Base-by-base conservation (phyloP, 2,329 filamentous ascomycete species). In the Cercospora sojina region DNA sequence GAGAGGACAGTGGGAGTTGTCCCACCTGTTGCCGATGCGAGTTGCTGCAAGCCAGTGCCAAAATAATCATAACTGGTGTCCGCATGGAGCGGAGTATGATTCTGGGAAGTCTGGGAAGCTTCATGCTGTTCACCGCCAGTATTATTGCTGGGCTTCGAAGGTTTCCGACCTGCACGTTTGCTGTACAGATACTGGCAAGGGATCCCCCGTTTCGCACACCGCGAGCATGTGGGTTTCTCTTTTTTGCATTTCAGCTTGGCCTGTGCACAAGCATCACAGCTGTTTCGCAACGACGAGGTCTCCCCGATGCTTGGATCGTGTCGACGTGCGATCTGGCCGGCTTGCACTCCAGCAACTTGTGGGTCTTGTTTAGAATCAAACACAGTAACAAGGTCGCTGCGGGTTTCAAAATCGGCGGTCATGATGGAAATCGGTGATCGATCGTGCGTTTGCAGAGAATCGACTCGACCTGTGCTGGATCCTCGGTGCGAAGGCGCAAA, bases 271-370 rank as follows among this genome's bases (percentile, higher is more conserved):
- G 53, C 27, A 25, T 56, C 53, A 23, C 51, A 55, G 20, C 51
- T 55, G 27, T 55, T 55, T 55, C 51, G 51, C 51, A 55, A 55
- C 23, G 51, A 55, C 51, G 51, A 55, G 23, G 51, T 55, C 51
- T 55, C 51, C n/a, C 51, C 51, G 20, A 55, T 27, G 27, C 53
- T 56, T 20, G 27, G 53, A 32, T 56, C 53, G 18, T 56, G 53
- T 27, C 27, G 53, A 12, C 53, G 53, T 12, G 53, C 7, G 27
- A 56, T 56, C 35, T 38, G 35, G 35, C 35, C 35, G 35, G 35
- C 35, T 38, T 38, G 35, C 35, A 38, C 35, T 38, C 35, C 35
- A 38, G 53, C 23, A 27, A 20, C 53, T n/a, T 56, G 12, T 25
- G 13, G 53, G 16, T 56, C 53, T 56, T 31, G 53, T 32, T 25